These are phyloP conservation scores for Lumnitzera racemosa DNA, from an alignment of 345 rosid species.

Conservation along the genomic window DNA sequence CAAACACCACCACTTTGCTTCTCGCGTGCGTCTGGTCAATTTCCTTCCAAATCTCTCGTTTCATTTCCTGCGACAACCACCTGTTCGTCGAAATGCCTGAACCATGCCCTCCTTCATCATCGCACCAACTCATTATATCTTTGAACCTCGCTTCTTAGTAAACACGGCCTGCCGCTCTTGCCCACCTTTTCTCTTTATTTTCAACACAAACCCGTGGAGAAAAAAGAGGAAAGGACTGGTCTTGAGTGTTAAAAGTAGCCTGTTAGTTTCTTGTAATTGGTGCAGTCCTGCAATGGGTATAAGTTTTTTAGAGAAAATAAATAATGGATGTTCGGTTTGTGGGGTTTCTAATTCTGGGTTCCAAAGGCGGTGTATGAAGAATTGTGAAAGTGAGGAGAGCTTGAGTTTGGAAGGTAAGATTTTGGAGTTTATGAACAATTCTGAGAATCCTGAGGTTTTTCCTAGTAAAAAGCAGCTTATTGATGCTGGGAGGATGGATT, in stretches of 20 bases:
- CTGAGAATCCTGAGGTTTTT: slow-evolving; percentile 54
- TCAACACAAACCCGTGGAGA: slow-evolving; percentile 3
- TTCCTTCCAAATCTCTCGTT: not conserved
- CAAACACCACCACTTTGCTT: no score
- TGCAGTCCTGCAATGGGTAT: slow-evolving; percentile 18
- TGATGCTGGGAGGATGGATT: slow-evolving; percentile 67
- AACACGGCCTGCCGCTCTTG: slow-evolving; percentile 19
- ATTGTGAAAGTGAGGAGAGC: slow-evolving; percentile 36
- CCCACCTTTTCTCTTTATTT: slow-evolving; percentile 7
- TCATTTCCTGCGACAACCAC: not conserved
- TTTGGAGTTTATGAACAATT: slow-evolving; percentile 72
- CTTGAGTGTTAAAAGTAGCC: slow-evolving; percentile 5
- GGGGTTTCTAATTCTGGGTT: slow-evolving; percentile 23
- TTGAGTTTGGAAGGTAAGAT: slow-evolving; percentile 63
- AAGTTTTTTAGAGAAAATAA: slow-evolving; percentile 25
- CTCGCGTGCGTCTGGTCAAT: not conserved
- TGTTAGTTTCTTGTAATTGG: not conserved
- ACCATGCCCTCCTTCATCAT: slow-evolving; percentile 54
- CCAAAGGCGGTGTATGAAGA: slow-evolving; percentile 34
- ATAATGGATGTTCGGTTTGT: slow-evolving; percentile 16
- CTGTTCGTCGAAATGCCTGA: slow-evolving; percentile 91
- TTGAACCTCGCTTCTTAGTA: slow-evolving; percentile 15
- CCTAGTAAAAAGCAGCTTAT: slow-evolving; percentile 61
- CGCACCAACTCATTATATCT: slow-evolving; percentile 22
- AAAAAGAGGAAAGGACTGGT: slow-evolving; percentile 6